A percentile compares a stretch with the other conserved stretches of the same genome.
phyloP scores from a whole-genome alignment of 1,139 yeast genomes.

The Wickerhamomyces sp. region DNA sequence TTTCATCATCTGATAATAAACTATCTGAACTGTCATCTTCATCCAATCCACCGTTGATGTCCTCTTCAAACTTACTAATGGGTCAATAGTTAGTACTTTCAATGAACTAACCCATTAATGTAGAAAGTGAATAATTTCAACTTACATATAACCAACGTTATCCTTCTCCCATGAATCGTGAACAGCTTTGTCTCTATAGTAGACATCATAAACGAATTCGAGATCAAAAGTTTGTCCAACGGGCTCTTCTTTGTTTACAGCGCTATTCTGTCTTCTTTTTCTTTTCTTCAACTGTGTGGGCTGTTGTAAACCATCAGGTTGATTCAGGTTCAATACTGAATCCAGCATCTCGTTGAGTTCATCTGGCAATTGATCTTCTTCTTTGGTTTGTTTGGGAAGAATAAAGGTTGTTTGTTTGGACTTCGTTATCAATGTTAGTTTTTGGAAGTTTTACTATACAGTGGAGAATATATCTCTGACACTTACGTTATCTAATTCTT shows the following conservation, averaged over 20 bases:
- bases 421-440: slow-evolving; percentile 11
- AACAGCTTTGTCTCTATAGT: slow-evolving; percentile 51
- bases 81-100: background rate
- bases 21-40: slow-evolving; percentile 44
- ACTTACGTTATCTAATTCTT: slow-evolving; percentile 17
- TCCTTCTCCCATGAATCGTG: slow-evolving; percentile 43
- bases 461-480: too few species aligned
- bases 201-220: slow-evolving; percentile 89
- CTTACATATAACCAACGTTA: slow-evolving; percentile 53
- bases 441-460: too few species aligned
- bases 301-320: slow-evolving; percentile 4
- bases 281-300: slow-evolving; percentile 21
- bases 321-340: slow-evolving; percentile 39
- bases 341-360: slow-evolving; percentile 68
- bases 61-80: slow-evolving; percentile 53
- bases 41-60: slow-evolving; percentile 49
- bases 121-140: background rate
- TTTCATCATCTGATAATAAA: slow-evolving; percentile 54
- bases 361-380: slow-evolving; percentile 46
- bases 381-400: slow-evolving; percentile 27
- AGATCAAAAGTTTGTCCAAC: slow-evolving; percentile 26
- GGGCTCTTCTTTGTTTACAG: slow-evolving; percentile 11
- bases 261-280: slow-evolving; percentile 22
- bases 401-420: slow-evolving; percentile 23
- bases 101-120: too few species aligned